Percentiles rank a stretch among this genome's conserved stretches.
Conservation (phyloP, 106 monocot genomes). For the Platanthera guangdongensis region DNA sequence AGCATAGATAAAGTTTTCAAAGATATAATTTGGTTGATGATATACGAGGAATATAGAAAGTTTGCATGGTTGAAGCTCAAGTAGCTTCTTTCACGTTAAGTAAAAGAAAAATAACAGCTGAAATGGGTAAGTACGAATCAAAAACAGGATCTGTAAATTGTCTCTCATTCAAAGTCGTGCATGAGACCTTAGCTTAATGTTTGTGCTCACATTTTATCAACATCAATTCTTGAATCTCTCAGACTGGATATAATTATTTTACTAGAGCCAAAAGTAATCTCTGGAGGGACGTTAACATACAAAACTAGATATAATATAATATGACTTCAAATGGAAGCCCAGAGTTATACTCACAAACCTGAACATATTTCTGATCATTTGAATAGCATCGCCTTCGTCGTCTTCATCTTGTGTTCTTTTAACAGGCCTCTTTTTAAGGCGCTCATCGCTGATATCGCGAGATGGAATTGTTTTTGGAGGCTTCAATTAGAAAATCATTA, state of each 20-base stretch:
- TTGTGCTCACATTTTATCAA: too few relatives aligned
- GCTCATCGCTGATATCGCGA: background rate
- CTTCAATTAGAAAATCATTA: conserved; percentile 13
- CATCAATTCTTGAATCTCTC: background rate
- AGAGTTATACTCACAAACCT: conserved; percentile 17
- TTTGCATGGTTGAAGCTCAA: too few relatives aligned
- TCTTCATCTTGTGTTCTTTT: conserved; percentile 33
- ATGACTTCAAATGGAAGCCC: background rate
- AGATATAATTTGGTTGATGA: too few relatives aligned
- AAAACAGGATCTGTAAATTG: too few relatives aligned
- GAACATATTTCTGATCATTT: conserved; percentile 52
- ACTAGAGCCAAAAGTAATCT: background rate
- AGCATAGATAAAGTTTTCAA: background rate
- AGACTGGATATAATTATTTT: background rate
- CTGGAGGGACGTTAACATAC: background rate
- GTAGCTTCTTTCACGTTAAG: too few relatives aligned
- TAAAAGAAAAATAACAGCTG: too few relatives aligned
- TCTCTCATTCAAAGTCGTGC: too few relatives aligned
- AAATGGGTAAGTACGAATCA: too few relatives aligned
- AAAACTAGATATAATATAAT: background rate
- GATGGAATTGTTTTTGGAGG: conserved; percentile 27
- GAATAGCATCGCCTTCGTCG: conserved; percentile 32
- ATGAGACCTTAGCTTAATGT: too few relatives aligned
- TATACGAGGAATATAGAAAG: too few relatives aligned
- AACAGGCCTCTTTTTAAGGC: conserved; percentile 27